Evolutionary conservation across 169 alveolate genomes (phyloP), one percentile per base, ranked within the genome.

Genomic region (Plasmodium knowlesi): DNA sequence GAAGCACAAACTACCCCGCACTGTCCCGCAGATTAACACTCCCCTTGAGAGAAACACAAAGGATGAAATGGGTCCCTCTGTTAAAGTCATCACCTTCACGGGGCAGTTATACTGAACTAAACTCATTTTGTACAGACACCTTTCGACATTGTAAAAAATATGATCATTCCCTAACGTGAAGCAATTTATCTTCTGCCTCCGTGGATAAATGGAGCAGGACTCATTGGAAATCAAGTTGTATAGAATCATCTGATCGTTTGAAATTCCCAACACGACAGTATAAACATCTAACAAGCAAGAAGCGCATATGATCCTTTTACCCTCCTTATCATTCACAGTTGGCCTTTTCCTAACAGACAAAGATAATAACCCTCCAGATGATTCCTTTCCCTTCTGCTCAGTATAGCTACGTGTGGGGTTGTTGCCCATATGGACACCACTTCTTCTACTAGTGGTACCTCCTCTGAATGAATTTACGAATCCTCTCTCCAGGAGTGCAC

Each of bases 11-110:
- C 46, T 39, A 2, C 93, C 93, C 39, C 67, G 74, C 19, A 32
- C 28, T 5, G 93, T 74, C 2, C 93, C 93, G 30, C 93, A 86
- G 32, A 86, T 86, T 50, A 86, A 37, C 10, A 86, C 12, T n/a
- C 39, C 67, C 34, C 81, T 76, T 39, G 93, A 86, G 46, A 53
- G 80, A 57, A 86, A 86, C 30, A 86, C 32, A 74, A 86, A 86
- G 32, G 93, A 10, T 6, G 84, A 74, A 22, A 86, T 54, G 70
- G 61, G 14, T 14, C 78, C 67, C 46, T 34, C 61, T 3, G 74
- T 39, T 74, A 86, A 8, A 14, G 86, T 53, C 43, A 86, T 19
- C 32, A 86, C 67, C 80, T 22, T 86, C 54, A 53, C 61, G 19
- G 80, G 41, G 71, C 25, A 6, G 80, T 76, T 61, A 86, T 74